phyloP scores from a whole-genome alignment of 116 monocot species.

The Phalaenopsis hybrid region DNA sequence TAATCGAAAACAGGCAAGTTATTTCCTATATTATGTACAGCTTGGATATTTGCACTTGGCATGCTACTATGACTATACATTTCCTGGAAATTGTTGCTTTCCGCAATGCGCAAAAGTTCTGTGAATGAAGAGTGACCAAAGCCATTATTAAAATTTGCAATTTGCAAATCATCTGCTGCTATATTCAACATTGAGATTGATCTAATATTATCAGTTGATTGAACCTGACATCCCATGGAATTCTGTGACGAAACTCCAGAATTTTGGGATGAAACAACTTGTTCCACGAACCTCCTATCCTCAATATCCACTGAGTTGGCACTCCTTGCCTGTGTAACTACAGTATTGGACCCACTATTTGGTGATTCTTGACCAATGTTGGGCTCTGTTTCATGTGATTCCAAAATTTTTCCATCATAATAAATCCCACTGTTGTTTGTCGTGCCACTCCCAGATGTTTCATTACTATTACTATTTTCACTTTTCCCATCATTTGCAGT shows the following conservation, averaged over 20 bases:
- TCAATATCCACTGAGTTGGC: conserved; percentile 20
- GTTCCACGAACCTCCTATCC: conserved; percentile 33
- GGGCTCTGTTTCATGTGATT: conserved; percentile 9
- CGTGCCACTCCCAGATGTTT: conserved; percentile 18
- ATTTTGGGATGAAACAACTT: conserved; percentile 53
- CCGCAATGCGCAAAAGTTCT: conserved; percentile 24
- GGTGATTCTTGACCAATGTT: conserved; percentile 30
- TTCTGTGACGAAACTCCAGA: conserved; percentile 52
- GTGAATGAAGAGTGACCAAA: conserved; percentile 18
- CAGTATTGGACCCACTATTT: conserved; percentile 20
- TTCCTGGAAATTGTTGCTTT: conserved; percentile 11
- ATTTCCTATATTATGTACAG: conserved; percentile 6
- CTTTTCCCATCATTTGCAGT: conserved; percentile 14
- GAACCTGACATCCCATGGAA: conserved; percentile 33
- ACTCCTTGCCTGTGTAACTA: conserved; percentile 8
- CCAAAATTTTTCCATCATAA: conserved; percentile 11
- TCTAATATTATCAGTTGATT: conserved; percentile 16
- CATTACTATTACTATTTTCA: conserved; percentile 20
- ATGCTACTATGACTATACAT: conserved; percentile 9
- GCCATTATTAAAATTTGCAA: conserved; percentile 9
- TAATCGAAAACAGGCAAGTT: conserved; percentile 7
- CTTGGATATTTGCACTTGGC: conserved; percentile 10
- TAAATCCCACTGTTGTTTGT: conserved; percentile 7
- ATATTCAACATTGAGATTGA: conserved; percentile 19
- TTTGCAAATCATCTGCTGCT: conserved; percentile 15